Evolutionary conservation across 768 basidiomycete species (phyloP), one percentile per base, ranked within the genome.

Genomic region (Coprinopsis cinerea): DNA sequence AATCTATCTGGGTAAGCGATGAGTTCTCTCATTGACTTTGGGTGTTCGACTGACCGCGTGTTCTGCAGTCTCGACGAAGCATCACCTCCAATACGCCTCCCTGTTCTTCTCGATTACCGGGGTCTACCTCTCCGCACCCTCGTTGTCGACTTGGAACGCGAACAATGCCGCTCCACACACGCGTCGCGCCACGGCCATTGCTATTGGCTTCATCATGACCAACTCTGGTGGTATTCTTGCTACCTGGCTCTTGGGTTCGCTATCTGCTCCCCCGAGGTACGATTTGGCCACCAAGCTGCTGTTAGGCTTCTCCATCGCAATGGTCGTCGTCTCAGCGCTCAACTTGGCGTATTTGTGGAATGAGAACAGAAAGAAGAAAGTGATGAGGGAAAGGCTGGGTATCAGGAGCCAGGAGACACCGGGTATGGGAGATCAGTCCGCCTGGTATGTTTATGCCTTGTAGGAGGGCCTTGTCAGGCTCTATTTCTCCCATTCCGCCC

Each of bases 221-320:
- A 83, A 82, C 57, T 65, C 71, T 0, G 80, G 81, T 10, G 80
- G 79, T 1, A 81, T 84, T 41, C 73, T 83, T 27, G 70, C 74
- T 0, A 83, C 79, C 0, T 83, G 81, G 81, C 70, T 81, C 7
- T 60, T 82, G 25, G 80, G 79, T 10, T 56, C 66, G 2, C 59
- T 82, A 13, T 78, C 77, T 2, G 64, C 72, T 0, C 64, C 74
- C 1, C 81, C 80, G 7, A 53, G 66, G 13, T 83, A 82, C 57
- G 70, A 59, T 1, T 68, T 67, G 47, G 81, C 77, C 0, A 76
- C 77, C 2, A 66, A 72, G 18, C 64, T 64, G 20, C 61, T 75
- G 4, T 55, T 75, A 18, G 55, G 64, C 4, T 70, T 74, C 55
- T 71, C 76, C 0, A 56, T 71, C 3, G 48, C 67, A 32, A 75